phyloP scores from a whole-genome alignment of 2,329 filamentous ascomycete genomes.

The Monosporascus sp. region DNA sequence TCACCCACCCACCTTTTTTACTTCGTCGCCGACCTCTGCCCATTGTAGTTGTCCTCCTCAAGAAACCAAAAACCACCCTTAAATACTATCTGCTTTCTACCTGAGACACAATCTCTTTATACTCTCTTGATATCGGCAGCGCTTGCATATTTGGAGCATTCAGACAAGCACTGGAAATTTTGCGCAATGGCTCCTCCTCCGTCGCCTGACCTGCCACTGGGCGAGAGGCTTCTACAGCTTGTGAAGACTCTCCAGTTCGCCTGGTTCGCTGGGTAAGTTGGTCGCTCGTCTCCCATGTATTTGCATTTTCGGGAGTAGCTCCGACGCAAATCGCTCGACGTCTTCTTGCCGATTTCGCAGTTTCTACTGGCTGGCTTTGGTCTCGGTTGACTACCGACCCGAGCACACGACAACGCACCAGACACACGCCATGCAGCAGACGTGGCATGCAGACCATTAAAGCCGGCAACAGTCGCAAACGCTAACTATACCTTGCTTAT shows the following conservation, averaged over 20 bases:
- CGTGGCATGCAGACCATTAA: background rate
- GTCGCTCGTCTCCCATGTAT: constrained; percentile 9
- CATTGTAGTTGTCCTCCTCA: background rate
- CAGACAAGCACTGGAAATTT: background rate
- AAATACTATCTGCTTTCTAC: background rate
- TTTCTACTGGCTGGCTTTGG: background rate
- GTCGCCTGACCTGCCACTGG: constrained; percentile 62
- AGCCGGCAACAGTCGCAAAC: background rate
- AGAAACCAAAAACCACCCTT: background rate
- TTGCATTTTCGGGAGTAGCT: constrained; percentile 13
- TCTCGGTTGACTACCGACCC: background rate
- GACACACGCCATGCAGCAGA: background rate
- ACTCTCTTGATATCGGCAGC: constrained; percentile 1
- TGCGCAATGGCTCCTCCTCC: constrained; percentile 68
- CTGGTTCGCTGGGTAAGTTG: constrained; percentile 46
- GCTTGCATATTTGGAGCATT: background rate
- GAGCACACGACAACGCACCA: background rate
- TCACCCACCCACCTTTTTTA: background rate
- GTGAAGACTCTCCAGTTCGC: constrained; percentile 80
- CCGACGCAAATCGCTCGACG: too few relatives aligned
- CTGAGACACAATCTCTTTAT: background rate
- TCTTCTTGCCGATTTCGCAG: too few relatives aligned
- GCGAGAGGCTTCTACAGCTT: constrained; percentile 70
- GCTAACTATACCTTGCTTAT: constrained; percentile 11
- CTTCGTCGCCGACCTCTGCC: background rate